phyloP scores from a whole-genome alignment of 176 grass and related monocot species.

The Oryza glaberrima region DNA sequence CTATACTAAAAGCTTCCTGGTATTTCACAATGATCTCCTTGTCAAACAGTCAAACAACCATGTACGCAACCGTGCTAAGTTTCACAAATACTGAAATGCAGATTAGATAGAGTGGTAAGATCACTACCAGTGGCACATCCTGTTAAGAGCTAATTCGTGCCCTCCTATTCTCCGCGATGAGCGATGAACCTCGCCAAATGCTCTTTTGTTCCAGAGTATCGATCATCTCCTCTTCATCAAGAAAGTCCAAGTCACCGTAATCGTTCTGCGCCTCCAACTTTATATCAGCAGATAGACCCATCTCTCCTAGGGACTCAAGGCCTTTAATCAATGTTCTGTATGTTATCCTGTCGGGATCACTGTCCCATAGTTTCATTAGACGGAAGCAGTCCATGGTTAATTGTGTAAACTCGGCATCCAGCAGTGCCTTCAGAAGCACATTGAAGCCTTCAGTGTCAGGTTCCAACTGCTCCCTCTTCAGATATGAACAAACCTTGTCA shows the following conservation, averaged over 20 bases:
- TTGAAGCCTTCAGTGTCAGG: slow-evolving; percentile 82
- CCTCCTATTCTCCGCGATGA: neutral
- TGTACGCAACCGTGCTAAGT: neutral
- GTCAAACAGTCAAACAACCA: neutral
- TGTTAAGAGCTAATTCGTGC: slow-evolving; percentile 15
- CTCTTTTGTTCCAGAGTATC: neutral
- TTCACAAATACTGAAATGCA: neutral
- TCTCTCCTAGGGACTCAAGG: slow-evolving; percentile 65
- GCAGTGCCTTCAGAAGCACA: slow-evolving; percentile 57
- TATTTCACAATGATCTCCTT: neutral
- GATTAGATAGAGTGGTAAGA: neutral
- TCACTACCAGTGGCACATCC: slow-evolving; percentile 11
- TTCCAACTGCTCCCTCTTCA: slow-evolving; percentile 71
- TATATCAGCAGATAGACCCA: slow-evolving; percentile 52
- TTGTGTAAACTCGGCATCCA: slow-evolving; percentile 63
- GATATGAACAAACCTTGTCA: slow-evolving; percentile 59
- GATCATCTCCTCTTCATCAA: slow-evolving; percentile 46
- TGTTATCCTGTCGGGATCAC: slow-evolving; percentile 69
- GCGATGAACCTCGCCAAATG: neutral
- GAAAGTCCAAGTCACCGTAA: slow-evolving; percentile 59
- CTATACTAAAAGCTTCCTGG: neutral
- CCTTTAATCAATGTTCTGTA: slow-evolving; percentile 65
- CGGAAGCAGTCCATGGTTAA: slow-evolving; percentile 74
- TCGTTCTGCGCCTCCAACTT: slow-evolving; percentile 64
- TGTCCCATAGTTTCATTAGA: slow-evolving; percentile 84